A percentile compares a stretch with the other conserved stretches of the same genome.
Evolutionary conservation across 495 filamentous ascomycete species (phyloP).

Genomic region (Penicillium atrosanguineum): DNA sequence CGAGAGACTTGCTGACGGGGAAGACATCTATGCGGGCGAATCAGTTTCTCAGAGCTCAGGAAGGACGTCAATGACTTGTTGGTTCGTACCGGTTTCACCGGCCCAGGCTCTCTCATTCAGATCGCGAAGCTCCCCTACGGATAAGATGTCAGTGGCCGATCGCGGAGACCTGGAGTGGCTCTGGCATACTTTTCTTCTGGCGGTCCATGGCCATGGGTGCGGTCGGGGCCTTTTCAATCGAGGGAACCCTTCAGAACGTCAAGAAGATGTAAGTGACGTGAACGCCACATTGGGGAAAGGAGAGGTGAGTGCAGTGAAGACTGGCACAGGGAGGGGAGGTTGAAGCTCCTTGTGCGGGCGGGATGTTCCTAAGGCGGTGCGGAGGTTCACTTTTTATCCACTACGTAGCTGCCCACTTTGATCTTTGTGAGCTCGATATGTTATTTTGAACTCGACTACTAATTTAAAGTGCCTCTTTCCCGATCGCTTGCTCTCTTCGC

Average conservation of each 20-base stretch:
- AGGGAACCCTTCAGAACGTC: conserved; percentile 40
- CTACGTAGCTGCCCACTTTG: not conserved
- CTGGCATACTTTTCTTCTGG: conserved; percentile 69
- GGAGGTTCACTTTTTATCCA: conserved; percentile 23
- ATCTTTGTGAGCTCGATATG: not conserved
- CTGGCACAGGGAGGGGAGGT: not conserved
- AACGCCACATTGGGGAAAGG: conserved; percentile 42
- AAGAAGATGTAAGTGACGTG: conserved; percentile 40
- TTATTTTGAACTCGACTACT: not conserved
- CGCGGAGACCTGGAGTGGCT: not conserved
- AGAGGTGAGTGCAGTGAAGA: not conserved
- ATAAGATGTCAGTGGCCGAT: conserved; percentile 17
- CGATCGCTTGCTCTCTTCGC: not conserved
- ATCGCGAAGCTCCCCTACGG: conserved; percentile 79
- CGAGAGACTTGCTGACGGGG: conserved; percentile 73
- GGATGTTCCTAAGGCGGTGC: conserved; percentile 27
- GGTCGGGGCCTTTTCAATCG: conserved; percentile 19
- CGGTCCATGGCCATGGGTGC: conserved; percentile 65
- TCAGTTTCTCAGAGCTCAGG: conserved; percentile 2
- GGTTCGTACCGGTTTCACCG: conserved; percentile 70
- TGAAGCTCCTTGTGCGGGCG: conserved; percentile 9
- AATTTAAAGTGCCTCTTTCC: not conserved
- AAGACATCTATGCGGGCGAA: conserved; percentile 65
- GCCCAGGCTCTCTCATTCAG: conserved; percentile 86
- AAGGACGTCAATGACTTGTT: not conserved